Evolutionary conservation across 495 filamentous ascomycete species (phyloP).

Genomic region (Lophium mytilinum): DNA sequence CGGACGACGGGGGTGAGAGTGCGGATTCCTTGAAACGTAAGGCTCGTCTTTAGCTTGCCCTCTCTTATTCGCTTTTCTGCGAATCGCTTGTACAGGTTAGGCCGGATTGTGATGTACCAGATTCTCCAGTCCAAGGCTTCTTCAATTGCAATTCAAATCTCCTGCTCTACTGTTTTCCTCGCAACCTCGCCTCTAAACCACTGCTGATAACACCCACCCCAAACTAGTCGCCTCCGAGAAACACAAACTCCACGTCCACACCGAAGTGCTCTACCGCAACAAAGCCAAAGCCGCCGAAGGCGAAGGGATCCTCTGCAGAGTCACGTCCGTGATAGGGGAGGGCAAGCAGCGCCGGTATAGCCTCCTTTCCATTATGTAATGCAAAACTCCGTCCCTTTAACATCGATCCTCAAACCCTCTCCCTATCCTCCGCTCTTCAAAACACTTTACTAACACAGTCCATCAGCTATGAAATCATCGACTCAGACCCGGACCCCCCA

Average conservation of each 20-base stretch:
- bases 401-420: neutral
- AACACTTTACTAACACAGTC: neutral
- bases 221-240: constrained; percentile 3
- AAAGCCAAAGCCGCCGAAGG: constrained; percentile 62
- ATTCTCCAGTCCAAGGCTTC: too few species aligned
- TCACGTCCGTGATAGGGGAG: constrained; percentile 75
- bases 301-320: constrained; percentile 84
- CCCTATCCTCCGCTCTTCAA: neutral
- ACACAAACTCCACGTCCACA: constrained; percentile 52
- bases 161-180: too few species aligned
- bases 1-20: constrained; percentile 20
- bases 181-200: too few species aligned
- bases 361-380: neutral
- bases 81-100: too few species aligned
- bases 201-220: neutral
- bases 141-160: too few species aligned
- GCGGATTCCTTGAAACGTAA: neutral
- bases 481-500: constrained; percentile 79
- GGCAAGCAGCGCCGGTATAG: constrained; percentile 67
- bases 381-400: neutral
- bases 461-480: constrained; percentile 80
- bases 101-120: too few species aligned
- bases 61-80: neutral
- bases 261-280: constrained; percentile 78
- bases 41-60: neutral